Conservation (phyloP, 2,329 filamentous ascomycete genomes). For the Camillea tinctor region DNA sequence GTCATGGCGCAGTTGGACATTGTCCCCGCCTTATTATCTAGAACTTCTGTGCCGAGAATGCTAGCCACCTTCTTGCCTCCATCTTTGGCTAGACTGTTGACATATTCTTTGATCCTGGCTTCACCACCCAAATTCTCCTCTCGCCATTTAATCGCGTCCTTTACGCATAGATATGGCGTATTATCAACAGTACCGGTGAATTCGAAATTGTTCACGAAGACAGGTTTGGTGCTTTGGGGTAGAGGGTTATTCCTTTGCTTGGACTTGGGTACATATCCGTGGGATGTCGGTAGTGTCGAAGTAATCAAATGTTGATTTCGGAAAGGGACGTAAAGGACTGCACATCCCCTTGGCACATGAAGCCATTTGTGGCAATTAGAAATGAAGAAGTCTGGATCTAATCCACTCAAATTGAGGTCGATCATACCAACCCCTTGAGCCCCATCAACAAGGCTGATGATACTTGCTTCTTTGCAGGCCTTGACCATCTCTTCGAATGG, state of each 20-base stretch:
- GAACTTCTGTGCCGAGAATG: slow-evolving; percentile 65
- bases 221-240: slow-evolving; percentile 47
- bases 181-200: slow-evolving; percentile 76
- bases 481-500: slow-evolving; percentile 69
- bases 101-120: slow-evolving; percentile 63
- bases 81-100: slow-evolving; percentile 58
- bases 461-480: slow-evolving; percentile 63
- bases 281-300: slow-evolving; percentile 75
- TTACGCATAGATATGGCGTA: slow-evolving; percentile 68
- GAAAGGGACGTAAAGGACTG: slow-evolving; percentile 74
- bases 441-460: slow-evolving; percentile 77
- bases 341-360: slow-evolving; percentile 74
- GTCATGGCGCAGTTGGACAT: slow-evolving; percentile 67
- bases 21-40: slow-evolving; percentile 64
- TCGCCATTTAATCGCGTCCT: slow-evolving; percentile 71
- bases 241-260: slow-evolving; percentile 39
- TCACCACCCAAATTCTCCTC: slow-evolving; percentile 71
- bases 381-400: slow-evolving; percentile 83
- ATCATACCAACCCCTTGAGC: slow-evolving; percentile 85
- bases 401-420: slow-evolving; percentile 60
- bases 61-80: slow-evolving; percentile 62
- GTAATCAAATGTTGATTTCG: slow-evolving; percentile 75
- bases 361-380: slow-evolving; percentile 94
- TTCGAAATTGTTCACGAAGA: slow-evolving; percentile 70
- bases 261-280: slow-evolving; percentile 63